Evolutionary conservation across 2,329 filamentous ascomycete genomes (phyloP).

Genomic region (Septoria linicola): DNA sequence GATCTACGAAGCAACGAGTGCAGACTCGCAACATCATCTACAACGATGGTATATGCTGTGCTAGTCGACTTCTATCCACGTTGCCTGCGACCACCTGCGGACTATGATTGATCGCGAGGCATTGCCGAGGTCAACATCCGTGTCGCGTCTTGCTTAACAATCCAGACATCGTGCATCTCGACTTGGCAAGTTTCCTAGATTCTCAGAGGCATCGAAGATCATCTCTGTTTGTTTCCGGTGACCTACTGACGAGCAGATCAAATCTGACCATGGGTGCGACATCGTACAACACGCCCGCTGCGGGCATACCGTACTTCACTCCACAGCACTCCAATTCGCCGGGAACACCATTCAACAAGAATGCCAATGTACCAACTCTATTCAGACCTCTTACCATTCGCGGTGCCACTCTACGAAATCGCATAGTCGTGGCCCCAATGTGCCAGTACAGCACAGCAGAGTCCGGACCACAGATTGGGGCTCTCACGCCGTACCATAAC

Average conservation of each 20-base stretch:
- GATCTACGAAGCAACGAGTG: too few relatives aligned
- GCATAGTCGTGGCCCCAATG: constrained; percentile 60
- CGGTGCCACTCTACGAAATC: constrained; percentile 63
- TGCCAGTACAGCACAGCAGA: constrained; percentile 68
- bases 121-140: background rate
- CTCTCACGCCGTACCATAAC: constrained; percentile 77
- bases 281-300: constrained; percentile 43
- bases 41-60: too few relatives aligned
- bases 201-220: too few relatives aligned
- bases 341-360: constrained; percentile 47
- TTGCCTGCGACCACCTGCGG: too few relatives aligned
- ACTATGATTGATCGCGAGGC: too few relatives aligned
- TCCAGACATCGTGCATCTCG: too few relatives aligned
- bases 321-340: constrained; percentile 45
- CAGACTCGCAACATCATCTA: too few relatives aligned
- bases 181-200: too few relatives aligned
- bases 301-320: constrained; percentile 49
- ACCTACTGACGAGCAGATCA: too few relatives aligned
- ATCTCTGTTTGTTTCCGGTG: too few relatives aligned
- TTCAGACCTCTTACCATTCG: constrained; percentile 58
- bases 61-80: too few relatives aligned
- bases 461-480: constrained; percentile 51
- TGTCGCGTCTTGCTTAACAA: background rate
- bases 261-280: constrained; percentile 21
- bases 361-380: constrained; percentile 55